Conservation (phyloP, 495 filamentous ascomycete species). For the Paragyromitra xinjiangensis region DNA sequence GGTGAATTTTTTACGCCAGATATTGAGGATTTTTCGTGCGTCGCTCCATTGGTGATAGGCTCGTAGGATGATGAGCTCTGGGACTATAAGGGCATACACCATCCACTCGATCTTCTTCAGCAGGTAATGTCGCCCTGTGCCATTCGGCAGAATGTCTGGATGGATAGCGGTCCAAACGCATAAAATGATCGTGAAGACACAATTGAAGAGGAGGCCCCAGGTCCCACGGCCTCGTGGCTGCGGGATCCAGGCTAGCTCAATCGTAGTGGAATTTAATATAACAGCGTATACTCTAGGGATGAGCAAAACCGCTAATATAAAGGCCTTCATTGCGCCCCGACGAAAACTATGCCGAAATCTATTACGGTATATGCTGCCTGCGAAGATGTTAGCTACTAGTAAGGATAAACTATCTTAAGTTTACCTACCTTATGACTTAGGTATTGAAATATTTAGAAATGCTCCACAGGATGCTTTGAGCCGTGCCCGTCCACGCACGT, state of each 20-base stretch:
- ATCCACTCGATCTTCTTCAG: slow-evolving; percentile 4
- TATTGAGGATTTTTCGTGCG: background rate
- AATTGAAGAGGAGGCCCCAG: slow-evolving; percentile 12
- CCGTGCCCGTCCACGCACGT: too few species aligned
- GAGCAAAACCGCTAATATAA: background rate
- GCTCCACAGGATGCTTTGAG: too few species aligned
- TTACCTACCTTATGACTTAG: too few species aligned
- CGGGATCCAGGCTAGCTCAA: background rate
- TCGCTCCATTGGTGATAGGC: background rate
- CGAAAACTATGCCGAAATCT: too few species aligned
- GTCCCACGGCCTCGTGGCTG: slow-evolving; percentile 12
- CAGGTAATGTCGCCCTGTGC: background rate
- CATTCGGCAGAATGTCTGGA: background rate
- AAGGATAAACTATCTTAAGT: too few species aligned
- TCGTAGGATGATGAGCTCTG: slow-evolving; percentile 18
- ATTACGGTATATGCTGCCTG: too few species aligned
- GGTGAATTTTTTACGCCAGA: background rate
- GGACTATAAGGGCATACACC: slow-evolving; percentile 29
- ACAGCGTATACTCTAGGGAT: background rate
- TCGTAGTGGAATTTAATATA: background rate
- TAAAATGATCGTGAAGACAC: slow-evolving; percentile 10
- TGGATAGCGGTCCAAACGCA: slow-evolving; percentile 14
- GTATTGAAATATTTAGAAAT: too few species aligned
- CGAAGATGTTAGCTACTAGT: too few species aligned
- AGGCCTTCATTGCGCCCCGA: too few species aligned